Evolutionary conservation across 2,329 filamentous ascomycete species (phyloP), one percentile per base, ranked within the genome.

Genomic region (Raffaelea arxii): DNA sequence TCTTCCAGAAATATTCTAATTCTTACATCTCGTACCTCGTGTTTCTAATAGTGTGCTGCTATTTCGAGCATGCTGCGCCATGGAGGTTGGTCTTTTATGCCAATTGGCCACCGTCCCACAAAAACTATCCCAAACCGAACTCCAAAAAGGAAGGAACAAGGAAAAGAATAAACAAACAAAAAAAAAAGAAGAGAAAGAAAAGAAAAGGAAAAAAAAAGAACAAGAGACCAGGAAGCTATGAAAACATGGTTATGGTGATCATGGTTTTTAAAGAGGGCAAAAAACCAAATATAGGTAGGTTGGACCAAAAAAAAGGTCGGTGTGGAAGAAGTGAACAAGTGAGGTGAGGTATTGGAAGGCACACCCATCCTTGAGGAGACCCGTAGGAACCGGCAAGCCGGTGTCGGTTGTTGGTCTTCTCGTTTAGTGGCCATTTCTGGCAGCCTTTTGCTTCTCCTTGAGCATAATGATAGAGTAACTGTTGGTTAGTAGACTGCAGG

Each of bases 401-500:
- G n/a, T n/a, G n/a, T n/a, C n/a, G n/a, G n/a, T 12, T 11, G 14
- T 11, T n/a, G 6, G 4, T 14, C 39, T 25, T 30, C 19, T 16
- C 21, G 7, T 24, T 23, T 51, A 51, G 38, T 49, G 47, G 1
- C 25, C 4, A 21, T 18, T 41, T 39, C 40, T 44, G 22, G 43
- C 47, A 2, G 49, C 49, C 51, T 52, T 53, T 23, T 54, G 53
- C 47, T 54, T 52, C 38, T 52, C 53, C 46, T 51, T 53, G 24
- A 62, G 46, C 61, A 63, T 63, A 22, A 62, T 53, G 27, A 59
- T 46, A 1, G 60, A 62, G 46, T 62, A 62, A 10, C 60, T 62
- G 7, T 6, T 16, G 1, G 43, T 53, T 41, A 50, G 49, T 43
- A 38, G 30, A 9, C 11, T 36, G 21, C 9, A 18, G 19, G 4